These are phyloP conservation scores for Ceratocystis papillata DNA, from an alignment of 2,329 filamentous ascomycete genomes.

Conservation along the genomic window DNA sequence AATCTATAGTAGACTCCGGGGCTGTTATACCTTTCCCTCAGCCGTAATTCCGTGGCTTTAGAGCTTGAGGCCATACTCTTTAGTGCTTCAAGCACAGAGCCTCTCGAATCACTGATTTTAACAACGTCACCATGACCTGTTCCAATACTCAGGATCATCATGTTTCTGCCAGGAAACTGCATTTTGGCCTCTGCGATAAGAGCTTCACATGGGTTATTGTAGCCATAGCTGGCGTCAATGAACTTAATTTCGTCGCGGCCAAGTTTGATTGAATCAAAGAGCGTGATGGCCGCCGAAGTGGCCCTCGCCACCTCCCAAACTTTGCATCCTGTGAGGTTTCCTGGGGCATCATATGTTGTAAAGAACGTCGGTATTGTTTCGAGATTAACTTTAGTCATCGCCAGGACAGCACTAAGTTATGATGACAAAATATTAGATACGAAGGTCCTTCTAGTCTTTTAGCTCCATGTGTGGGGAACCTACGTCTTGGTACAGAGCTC, in stretches of 20 bases:
- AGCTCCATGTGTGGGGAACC: accelerated
- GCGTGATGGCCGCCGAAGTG: constrained; percentile 29
- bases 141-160: constrained; percentile 28
- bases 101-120: constrained; percentile 22
- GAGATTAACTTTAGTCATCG: neutral
- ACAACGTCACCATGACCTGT: constrained; percentile 28
- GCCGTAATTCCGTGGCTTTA: neutral
- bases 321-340: constrained; percentile 25
- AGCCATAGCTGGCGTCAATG: too few relatives aligned
- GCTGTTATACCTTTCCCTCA: constrained; percentile 25
- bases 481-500: neutral
- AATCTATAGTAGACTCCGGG: constrained; percentile 27
- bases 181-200: constrained; percentile 29
- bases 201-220: constrained; percentile 26
- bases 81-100: neutral
- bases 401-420: neutral
- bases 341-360: accelerated
- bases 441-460: neutral
- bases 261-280: constrained; percentile 29
- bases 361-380: constrained; percentile 22
- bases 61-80: neutral
- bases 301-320: constrained; percentile 30
- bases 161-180: constrained; percentile 26
- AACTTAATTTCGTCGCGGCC: constrained; percentile 27
- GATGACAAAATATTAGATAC: neutral